Percentiles rank a stretch among this genome's conserved stretches.
phyloP scores from a whole-genome alignment of 305 asterid genomes.

The Plantago lanceolata region DNA sequence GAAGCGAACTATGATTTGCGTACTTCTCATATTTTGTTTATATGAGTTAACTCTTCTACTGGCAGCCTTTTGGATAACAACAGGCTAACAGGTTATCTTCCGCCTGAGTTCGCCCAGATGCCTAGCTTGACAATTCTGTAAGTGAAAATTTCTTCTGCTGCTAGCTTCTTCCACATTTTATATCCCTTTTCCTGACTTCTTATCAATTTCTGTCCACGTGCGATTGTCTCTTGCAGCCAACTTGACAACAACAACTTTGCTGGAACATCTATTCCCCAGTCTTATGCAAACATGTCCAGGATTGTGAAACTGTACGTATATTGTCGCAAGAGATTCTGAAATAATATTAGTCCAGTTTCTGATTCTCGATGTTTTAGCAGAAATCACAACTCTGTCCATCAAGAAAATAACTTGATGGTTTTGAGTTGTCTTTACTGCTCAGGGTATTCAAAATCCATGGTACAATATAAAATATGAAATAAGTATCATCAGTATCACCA shows the following conservation, averaged over 20 bases:
- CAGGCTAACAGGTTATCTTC: conserved; percentile 55
- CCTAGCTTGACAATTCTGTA: conserved; percentile 48
- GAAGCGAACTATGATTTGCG: neutral
- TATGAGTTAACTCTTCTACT: conserved; percentile 19
- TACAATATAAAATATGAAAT: too few relatives aligned
- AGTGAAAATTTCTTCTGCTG: conserved; percentile 13
- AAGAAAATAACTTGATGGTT: too few relatives aligned
- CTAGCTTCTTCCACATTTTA: neutral
- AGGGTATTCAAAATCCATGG: too few relatives aligned
- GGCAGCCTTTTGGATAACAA: conserved; percentile 63
- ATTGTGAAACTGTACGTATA: too few relatives aligned
- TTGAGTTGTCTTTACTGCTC: too few relatives aligned
- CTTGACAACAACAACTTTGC: conserved; percentile 58
- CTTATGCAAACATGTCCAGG: conserved; percentile 36
- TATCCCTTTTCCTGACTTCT: neutral
- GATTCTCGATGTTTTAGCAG: too few relatives aligned
- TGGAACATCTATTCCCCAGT: conserved; percentile 46
- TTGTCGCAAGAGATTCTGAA: too few relatives aligned
- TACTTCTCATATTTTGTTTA: neutral
- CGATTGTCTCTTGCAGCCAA: conserved; percentile 39
- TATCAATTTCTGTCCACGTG: neutral
- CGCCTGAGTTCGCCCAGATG: conserved; percentile 49
- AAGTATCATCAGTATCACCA: too few relatives aligned
- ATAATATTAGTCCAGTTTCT: too few relatives aligned
- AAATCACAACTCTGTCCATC: too few relatives aligned